A percentile compares a stretch with the other conserved stretches of the same genome.
These are phyloP conservation scores for Lentinula guzmanii DNA, from an alignment of 768 basidiomycete genomes.

Conservation along the genomic window DNA sequence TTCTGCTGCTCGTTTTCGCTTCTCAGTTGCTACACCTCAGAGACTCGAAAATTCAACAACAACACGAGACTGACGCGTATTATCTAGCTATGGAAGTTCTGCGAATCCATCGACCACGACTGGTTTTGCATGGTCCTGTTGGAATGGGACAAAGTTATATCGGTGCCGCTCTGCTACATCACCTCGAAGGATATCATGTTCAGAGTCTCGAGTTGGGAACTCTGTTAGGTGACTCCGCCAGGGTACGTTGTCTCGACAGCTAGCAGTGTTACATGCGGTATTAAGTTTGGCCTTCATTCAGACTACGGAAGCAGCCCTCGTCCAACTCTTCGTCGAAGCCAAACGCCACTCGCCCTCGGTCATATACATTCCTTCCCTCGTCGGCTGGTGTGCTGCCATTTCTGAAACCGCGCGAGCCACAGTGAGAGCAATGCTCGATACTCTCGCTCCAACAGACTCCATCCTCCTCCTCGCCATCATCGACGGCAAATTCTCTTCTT, in stretches of 20 bases:
- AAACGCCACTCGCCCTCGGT: slow-evolving; percentile 96
- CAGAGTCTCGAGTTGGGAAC: slow-evolving; percentile 91
- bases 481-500: slow-evolving; percentile 62
- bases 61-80: neutral
- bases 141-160: slow-evolving; percentile 93
- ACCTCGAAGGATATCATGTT: slow-evolving; percentile 92
- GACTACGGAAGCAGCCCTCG: slow-evolving; percentile 89
- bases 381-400: slow-evolving; percentile 81
- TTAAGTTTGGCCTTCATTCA: slow-evolving; percentile 21
- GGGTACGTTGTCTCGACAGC: slow-evolving; percentile 45
- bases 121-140: slow-evolving; percentile 70
- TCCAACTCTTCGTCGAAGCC: slow-evolving; percentile 94
- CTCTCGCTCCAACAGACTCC: slow-evolving; percentile 86
- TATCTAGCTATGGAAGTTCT: slow-evolving; percentile 81
- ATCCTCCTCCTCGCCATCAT: slow-evolving; percentile 88
- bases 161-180: slow-evolving; percentile 87
- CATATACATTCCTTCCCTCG: slow-evolving; percentile 87
- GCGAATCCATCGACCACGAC: slow-evolving; percentile 83
- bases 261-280: neutral
- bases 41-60: neutral
- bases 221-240: slow-evolving; percentile 80
- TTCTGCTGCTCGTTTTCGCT: neutral
- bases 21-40: no score
- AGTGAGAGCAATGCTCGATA: slow-evolving; percentile 86
- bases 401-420: slow-evolving; percentile 81